A percentile compares a stretch with the other conserved stretches of the same genome.
Evolutionary conservation across 2,329 filamentous ascomycete genomes (phyloP).

Genomic region (Curvularia sp.): DNA sequence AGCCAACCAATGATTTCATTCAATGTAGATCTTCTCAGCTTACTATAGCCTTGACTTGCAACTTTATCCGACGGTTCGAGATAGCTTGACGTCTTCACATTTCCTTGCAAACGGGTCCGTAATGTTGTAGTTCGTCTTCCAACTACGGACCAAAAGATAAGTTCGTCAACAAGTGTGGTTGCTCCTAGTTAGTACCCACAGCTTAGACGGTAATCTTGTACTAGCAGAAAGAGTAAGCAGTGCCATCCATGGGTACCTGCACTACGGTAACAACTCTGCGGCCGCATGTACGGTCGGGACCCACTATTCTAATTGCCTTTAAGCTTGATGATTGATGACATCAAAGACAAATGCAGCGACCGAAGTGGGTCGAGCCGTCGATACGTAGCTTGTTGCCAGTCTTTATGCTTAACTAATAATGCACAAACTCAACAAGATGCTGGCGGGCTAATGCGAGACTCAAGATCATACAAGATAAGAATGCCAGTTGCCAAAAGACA

Average conservation of each 20-base stretch:
- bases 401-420: neutral
- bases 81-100: too few species aligned
- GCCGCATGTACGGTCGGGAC: too few species aligned
- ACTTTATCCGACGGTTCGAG: too few species aligned
- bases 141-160: neutral
- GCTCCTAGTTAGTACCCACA: too few species aligned
- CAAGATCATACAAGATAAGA: neutral
- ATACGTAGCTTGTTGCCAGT: neutral
- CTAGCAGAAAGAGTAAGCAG: too few species aligned
- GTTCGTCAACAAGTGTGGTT: too few species aligned
- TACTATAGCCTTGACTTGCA: too few species aligned
- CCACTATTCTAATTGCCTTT: neutral
- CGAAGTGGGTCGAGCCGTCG: neutral
- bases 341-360: neutral
- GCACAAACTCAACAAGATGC: neutral
- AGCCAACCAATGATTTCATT: too few species aligned
- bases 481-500: neutral
- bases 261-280: neutral
- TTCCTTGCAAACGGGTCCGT: too few species aligned
- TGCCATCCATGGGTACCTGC: neutral
- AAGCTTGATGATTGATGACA: neutral
- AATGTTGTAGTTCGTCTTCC: too few species aligned
- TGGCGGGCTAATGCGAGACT: neutral
- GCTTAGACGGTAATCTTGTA: too few species aligned
- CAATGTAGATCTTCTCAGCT: too few species aligned